These are phyloP conservation scores for Fragaria vesca DNA, from an alignment of 306 rosid genomes.

Conservation along the genomic window DNA sequence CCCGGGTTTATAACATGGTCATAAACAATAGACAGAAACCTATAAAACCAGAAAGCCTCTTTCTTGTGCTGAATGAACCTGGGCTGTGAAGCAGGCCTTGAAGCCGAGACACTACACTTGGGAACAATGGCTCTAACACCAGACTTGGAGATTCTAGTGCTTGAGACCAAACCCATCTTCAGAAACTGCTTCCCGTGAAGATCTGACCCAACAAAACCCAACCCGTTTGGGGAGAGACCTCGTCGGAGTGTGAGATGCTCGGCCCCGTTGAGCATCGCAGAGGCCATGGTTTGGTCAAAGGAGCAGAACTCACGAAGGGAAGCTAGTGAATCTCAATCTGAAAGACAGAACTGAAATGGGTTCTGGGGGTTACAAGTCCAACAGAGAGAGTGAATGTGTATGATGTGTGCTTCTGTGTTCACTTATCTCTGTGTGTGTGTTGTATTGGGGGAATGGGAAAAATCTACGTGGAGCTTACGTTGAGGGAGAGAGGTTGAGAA, in stretches of 20 bases:
- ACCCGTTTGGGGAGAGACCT: slow-evolving; percentile 43
- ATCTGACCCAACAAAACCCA: slow-evolving; percentile 48
- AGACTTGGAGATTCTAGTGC: slow-evolving; percentile 33
- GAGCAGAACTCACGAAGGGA: slow-evolving; percentile 16
- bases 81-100: slow-evolving; percentile 82
- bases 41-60: slow-evolving; percentile 93
- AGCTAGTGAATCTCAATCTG: slow-evolving; percentile 15
- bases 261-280: slow-evolving; percentile 67
- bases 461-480: slow-evolving; percentile 12
- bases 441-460: not conserved
- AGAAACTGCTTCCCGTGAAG: slow-evolving; percentile 43
- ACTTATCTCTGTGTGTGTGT: not conserved
- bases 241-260: slow-evolving; percentile 51
- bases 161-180: slow-evolving; percentile 33
- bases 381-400: not conserved
- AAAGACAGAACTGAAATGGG: slow-evolving; percentile 11
- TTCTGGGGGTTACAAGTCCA: not conserved
- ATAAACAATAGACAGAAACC: slow-evolving; percentile 86
- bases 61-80: slow-evolving; percentile 94
- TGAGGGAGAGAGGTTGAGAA: slow-evolving; percentile 8
- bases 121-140: slow-evolving; percentile 29
- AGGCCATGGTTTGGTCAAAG: slow-evolving; percentile 49
- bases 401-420: not conserved
- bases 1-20: slow-evolving; percentile 91
- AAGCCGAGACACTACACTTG: slow-evolving; percentile 62